Base-by-base conservation (phyloP, 2,329 filamentous ascomycete genomes). In the Paecilomyces niveus region DNA sequence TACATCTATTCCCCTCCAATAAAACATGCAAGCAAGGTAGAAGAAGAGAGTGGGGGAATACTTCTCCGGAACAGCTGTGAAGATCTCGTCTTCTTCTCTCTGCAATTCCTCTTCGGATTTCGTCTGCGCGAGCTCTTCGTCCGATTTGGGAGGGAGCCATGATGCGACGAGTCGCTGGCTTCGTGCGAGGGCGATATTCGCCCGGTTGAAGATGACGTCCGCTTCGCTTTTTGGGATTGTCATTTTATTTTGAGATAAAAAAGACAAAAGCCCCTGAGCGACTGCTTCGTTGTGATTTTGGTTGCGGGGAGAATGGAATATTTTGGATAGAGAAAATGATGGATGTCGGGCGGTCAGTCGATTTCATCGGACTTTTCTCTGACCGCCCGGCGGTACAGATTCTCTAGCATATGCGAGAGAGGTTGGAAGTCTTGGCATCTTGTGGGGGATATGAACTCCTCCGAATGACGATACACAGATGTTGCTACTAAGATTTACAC, bases 141-240 rank as follows among this genome's bases (percentile, higher is more conserved):
- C 58, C 5, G 76, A 68, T 58, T 72, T 74, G n/a, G 79, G 70
- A 11, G 81, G 81, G 31, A 86, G 77, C 80, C 81, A 82, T 62
- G 83, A 84, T 55, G 80, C 76, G 59, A 86, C 73, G 18, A 84
- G 72, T 33, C 78, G 78, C 62, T 83, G 81, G 55, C 77, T 79
- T 57, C 80, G 79, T 6, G 83, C 81, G 9, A 83, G 71, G 3
- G 77, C 77, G 53, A 85, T 76, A 61, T 78, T 82, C 32, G 81
- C 74, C 56, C 76, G 75, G 64, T 84, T 85, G 56, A 81, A 76
- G 54, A 85, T 77, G 45, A 85, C 73, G 62, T 85, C 83, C 50
- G 79, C 79, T 59, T 81, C 79, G 18, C 57, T 59, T 62, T 70
- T 71, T n/a, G 71, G 68, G 26, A 67, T 62, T 10, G 73, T 67